These are phyloP conservation scores for Paramecium sexaurelia DNA, from an alignment of 73 alveolate species.

Conservation along the genomic window DNA sequence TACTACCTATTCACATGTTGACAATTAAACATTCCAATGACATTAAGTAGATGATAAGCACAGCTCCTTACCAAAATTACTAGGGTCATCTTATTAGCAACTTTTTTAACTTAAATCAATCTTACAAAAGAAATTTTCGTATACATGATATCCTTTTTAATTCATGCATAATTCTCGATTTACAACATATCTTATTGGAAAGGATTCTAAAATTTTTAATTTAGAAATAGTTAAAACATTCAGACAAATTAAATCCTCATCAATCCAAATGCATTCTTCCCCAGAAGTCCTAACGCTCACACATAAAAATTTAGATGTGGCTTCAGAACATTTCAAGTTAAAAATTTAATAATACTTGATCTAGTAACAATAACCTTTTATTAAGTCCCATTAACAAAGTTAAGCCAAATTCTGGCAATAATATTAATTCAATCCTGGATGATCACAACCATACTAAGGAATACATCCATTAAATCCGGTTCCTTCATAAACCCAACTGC, in stretches of 20 bases:
- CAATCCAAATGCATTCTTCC: constrained; percentile 13
- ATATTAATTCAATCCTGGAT: background rate
- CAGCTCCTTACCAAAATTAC: background rate
- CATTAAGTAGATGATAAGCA: background rate
- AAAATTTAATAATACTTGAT: background rate
- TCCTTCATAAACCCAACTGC: background rate
- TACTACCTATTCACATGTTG: background rate
- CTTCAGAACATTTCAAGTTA: background rate
- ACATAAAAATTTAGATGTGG: background rate
- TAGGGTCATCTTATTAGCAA: background rate
- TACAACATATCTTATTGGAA: background rate
- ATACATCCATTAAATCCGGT: background rate
- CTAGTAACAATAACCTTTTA: background rate
- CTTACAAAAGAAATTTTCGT: background rate
- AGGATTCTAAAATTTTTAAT: background rate
- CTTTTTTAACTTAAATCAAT: background rate
- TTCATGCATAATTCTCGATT: background rate
- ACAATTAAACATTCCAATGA: background rate
- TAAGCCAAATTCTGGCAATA: background rate
- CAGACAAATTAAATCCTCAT: background rate
- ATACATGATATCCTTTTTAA: background rate
- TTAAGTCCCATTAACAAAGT: background rate
- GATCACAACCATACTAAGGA: background rate
- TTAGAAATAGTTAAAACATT: background rate
- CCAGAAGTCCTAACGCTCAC: background rate